A percentile compares a stretch with the other conserved stretches of the same genome.
These are phyloP conservation scores for Imleria badia DNA, from an alignment of 768 basidiomycete genomes.

Conservation along the genomic window DNA sequence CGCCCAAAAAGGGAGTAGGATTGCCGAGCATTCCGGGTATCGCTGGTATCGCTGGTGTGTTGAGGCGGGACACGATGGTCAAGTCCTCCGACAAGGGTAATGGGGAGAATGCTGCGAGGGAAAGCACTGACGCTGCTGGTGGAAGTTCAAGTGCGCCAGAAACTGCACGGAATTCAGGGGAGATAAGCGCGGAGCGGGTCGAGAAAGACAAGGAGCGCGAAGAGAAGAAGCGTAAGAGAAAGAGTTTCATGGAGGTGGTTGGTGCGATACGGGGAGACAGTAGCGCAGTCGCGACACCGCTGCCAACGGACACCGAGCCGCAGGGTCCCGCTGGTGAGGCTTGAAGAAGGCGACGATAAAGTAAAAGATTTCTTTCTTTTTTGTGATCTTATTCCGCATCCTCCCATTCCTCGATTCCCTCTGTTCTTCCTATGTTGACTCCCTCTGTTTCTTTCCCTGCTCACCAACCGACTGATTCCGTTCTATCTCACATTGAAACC, in stretches of 20 bases:
- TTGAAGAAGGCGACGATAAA: constrained; percentile 9
- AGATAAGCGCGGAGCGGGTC: constrained; percentile 48
- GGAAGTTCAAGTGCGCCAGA: constrained; percentile 39
- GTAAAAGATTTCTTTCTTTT: background rate
- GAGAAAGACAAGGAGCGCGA: constrained; percentile 57
- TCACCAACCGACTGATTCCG: constrained; percentile 9
- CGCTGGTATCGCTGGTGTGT: constrained; percentile 29
- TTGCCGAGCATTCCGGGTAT: constrained; percentile 40
- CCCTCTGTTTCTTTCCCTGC: background rate
- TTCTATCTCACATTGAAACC: constrained; percentile 11
- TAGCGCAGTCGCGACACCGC: constrained; percentile 35
- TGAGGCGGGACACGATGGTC: constrained; percentile 31
- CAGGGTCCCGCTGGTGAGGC: constrained; percentile 9
- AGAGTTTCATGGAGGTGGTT: constrained; percentile 49
- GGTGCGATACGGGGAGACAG: constrained; percentile 29
- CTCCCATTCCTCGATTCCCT: constrained; percentile 7
- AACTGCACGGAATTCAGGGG: constrained; percentile 41
- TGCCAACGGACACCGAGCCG: constrained; percentile 18
- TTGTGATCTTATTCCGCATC: constrained; percentile 9
- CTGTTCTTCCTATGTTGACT: background rate
- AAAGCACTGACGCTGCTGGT: constrained; percentile 18
- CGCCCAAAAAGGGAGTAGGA: constrained; percentile 54
- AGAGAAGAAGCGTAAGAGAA: constrained; percentile 62
- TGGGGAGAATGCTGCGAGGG: constrained; percentile 20
- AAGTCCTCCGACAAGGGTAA: constrained; percentile 43